A percentile compares a stretch with the other conserved stretches of the same genome.
Conservation (phyloP, 441 rosid genomes). For the Croton setiger region DNA sequence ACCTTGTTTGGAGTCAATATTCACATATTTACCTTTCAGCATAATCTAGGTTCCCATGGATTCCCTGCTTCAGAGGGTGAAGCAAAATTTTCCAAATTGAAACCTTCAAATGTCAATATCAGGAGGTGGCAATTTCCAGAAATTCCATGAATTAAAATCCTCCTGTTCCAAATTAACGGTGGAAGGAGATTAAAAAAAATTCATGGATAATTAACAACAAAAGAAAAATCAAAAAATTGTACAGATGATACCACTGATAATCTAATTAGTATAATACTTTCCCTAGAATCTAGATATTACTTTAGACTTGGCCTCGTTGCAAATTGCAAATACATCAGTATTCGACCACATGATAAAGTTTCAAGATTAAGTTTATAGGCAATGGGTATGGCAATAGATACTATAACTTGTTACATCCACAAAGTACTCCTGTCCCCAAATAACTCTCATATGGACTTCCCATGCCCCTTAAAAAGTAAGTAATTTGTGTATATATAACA, state of each 20-base stretch:
- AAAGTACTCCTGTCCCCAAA: too few species aligned
- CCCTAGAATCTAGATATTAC: not conserved
- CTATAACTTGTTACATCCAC: not conserved
- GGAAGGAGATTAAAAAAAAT: conserved; percentile 4
- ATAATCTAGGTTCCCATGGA: too few species aligned
- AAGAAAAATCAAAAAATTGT: not conserved
- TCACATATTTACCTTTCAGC: not conserved
- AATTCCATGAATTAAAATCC: conserved; percentile 91
- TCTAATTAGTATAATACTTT: not conserved
- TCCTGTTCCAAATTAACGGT: conserved; percentile 47
- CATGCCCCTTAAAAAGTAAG: too few species aligned
- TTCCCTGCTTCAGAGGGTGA: conserved; percentile 10
- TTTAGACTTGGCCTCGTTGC: not conserved
- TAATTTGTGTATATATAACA: too few species aligned
- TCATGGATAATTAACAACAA: not conserved
- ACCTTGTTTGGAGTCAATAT: not conserved
- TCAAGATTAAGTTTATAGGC: not conserved
- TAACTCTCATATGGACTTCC: too few species aligned
- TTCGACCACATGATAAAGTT: not conserved
- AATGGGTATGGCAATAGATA: not conserved
- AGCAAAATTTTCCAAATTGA: conserved; percentile 5
- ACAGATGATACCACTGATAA: not conserved
- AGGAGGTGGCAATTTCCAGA: conserved; percentile 84
- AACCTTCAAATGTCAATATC: conserved; percentile 34
- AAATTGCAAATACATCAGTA: not conserved